Percentiles rank a stretch among this genome's conserved stretches.
These are phyloP conservation scores for Pyricularia sp. DNA, from an alignment of 2,329 filamentous ascomycete species.

Conservation along the genomic window DNA sequence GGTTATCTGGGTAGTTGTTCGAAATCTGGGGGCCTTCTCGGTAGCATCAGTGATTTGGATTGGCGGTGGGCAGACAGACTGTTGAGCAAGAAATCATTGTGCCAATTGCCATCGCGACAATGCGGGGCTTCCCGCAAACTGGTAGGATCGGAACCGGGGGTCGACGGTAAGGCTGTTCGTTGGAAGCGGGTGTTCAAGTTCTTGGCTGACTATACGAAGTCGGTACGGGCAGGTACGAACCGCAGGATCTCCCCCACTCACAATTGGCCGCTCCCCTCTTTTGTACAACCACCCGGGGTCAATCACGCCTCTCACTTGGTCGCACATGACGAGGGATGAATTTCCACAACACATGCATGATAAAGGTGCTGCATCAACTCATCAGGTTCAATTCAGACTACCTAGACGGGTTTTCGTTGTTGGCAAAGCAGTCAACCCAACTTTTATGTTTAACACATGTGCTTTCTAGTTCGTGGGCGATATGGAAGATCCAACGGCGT, in stretches of 20 bases:
- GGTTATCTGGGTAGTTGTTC: neutral
- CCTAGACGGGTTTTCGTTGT: too few relatives aligned
- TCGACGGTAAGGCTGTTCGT: neutral
- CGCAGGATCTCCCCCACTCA: neutral
- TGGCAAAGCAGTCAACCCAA: too few relatives aligned
- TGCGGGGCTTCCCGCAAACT: too few relatives aligned
- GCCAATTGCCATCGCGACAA: too few relatives aligned
- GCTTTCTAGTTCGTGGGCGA: neutral
- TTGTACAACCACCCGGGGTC: too few relatives aligned
- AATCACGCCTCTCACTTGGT: too few relatives aligned
- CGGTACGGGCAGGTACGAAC: neutral
- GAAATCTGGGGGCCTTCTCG: neutral
- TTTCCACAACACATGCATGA: too few relatives aligned
- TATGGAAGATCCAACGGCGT: neutral
- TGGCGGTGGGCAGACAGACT: neutral
- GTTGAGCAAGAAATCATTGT: neutral
- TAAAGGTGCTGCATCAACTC: too few relatives aligned
- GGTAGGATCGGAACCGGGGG: too few relatives aligned
- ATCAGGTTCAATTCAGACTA: too few relatives aligned
- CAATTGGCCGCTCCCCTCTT: neutral
- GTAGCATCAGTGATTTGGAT: neutral
- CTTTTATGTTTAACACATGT: too few relatives aligned
- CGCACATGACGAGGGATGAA: too few relatives aligned
- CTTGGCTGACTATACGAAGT: neutral
- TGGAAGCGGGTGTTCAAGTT: neutral